These are phyloP conservation scores for Starmerella stigmatis DNA, from an alignment of 805 yeast species.

Conservation along the genomic window DNA sequence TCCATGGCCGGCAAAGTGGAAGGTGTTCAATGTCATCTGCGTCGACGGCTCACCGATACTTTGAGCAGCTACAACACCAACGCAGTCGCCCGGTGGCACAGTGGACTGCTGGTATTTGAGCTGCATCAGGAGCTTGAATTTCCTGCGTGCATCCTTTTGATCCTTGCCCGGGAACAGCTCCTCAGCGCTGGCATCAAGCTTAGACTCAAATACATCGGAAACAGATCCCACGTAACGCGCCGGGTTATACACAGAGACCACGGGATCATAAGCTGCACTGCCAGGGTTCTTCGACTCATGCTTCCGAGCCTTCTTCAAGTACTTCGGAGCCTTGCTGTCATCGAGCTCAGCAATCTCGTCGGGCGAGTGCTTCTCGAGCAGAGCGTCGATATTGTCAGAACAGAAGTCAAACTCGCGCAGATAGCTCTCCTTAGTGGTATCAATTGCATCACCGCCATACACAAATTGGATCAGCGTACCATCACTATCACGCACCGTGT, in stretches of 20 bases:
- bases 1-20: slow-evolving; percentile 99
- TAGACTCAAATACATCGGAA: slow-evolving; percentile 75
- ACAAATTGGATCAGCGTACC: slow-evolving; percentile 88
- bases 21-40: slow-evolving; percentile 94
- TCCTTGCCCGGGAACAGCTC: slow-evolving; percentile 36
- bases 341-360: slow-evolving; percentile 52
- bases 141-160: slow-evolving; percentile 51
- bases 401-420: slow-evolving; percentile 91
- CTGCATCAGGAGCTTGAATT: slow-evolving; percentile 94
- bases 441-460: slow-evolving; percentile 96
- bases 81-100: slow-evolving; percentile 94
- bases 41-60: slow-evolving; percentile 99
- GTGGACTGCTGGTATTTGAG: slow-evolving; percentile 94
- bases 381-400: slow-evolving; percentile 76
- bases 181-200: slow-evolving; percentile 60
- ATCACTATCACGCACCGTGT: slow-evolving; percentile 89
- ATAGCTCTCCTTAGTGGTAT: slow-evolving; percentile 88
- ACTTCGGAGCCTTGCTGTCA: slow-evolving; percentile 68
- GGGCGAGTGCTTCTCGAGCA: slow-evolving; percentile 79
- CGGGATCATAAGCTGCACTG: slow-evolving; percentile 69
- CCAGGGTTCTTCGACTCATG: slow-evolving; percentile 44
- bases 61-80: slow-evolving; percentile 96
- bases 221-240: slow-evolving; percentile 86
- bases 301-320: slow-evolving; percentile 75
- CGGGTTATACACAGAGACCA: slow-evolving; percentile 74